Conservation (phyloP, 148 eudicot species). For the Amaranthus hypochondriacus region DNA sequence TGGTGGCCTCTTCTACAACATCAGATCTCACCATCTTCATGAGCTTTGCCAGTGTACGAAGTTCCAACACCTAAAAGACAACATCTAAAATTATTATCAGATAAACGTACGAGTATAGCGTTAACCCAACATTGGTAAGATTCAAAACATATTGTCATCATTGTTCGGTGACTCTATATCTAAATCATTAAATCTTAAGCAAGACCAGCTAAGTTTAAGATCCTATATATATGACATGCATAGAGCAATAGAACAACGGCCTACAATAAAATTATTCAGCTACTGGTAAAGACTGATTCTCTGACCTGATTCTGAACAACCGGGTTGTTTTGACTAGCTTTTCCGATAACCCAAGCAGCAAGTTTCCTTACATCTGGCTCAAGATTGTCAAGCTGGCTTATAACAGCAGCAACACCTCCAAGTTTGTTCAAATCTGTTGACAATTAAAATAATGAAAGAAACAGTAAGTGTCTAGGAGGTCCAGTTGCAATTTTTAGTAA, state of each 20-base stretch:
- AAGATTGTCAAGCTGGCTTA: slow-evolving; percentile 49
- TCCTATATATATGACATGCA: not conserved
- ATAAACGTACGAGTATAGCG: not conserved
- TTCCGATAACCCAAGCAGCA: slow-evolving; percentile 87
- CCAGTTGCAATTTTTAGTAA: not conserved
- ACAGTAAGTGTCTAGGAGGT: not conserved
- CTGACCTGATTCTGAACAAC: slow-evolving; percentile 80
- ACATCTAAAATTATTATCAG: not conserved
- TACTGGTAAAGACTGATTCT: slow-evolving; percentile 4
- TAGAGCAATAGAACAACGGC: not conserved
- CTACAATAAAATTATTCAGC: not conserved
- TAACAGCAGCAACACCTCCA: slow-evolving; percentile 70
- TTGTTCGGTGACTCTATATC: not conserved
- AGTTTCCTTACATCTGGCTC: slow-evolving; percentile 60
- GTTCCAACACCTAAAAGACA: slow-evolving; percentile 51
- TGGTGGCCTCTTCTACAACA: slow-evolving; percentile 64
- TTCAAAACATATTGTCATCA: not conserved
- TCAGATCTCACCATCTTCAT: slow-evolving; percentile 69
- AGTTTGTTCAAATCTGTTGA: slow-evolving; percentile 72
- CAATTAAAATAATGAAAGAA: not conserved
- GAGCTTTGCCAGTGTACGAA: slow-evolving; percentile 52
- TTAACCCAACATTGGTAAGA: not conserved
- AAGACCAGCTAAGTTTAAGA: not conserved
- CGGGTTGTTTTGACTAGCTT: slow-evolving; percentile 84
- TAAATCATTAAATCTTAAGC: not conserved